Base-by-base conservation (phyloP, 148 eudicot species). In the Rhododendron griersonianum region DNA sequence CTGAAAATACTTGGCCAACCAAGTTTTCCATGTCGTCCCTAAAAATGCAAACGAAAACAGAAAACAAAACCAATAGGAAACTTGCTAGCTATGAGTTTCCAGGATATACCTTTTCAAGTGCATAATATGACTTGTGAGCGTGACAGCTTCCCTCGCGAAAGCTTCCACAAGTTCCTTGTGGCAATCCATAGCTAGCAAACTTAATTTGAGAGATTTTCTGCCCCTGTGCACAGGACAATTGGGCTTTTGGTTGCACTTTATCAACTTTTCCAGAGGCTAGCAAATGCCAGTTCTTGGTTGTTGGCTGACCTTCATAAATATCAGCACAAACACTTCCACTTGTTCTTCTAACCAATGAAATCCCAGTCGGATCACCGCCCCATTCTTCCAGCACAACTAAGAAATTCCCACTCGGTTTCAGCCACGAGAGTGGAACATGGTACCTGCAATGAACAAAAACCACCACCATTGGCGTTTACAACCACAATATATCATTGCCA, bases 341-440 rank as follows among this genome's bases (percentile, higher is more conserved):
- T 84, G 95, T 90, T 88, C 98, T 92, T 86, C 83, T 90, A 48
- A 90, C 94, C 91, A 96, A 82, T 28, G 93, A 85, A 85, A 96
- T 91, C 80, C 93, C 90, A 81, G 71, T 87, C 1, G 98, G 95
- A 75, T 92, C 89, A 18, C 98, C 98, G 3, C 98, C 98, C 92
- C 89, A 91, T 89, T 95, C 98, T 87, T 95, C 98, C 50, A 94
- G 90, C 53, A 95, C 91, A 30, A 93, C 95, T 87, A 95, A 84
- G 23, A 92, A 81, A 84, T 95, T 95, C 84, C 93, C 96, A 44
- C 59, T 91, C 1, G 93, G 94, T 77, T 88, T 87, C 77, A 95
- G 85, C 98, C 98, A 96, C 71, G 98, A 93, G 1, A 93, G 92
- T 28, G 98, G 98, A 85, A 96, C 90, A 87, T 96, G 98, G 85